Evolutionary conservation across 169 alveolate genomes (phyloP), one percentile per base, ranked within the genome.

Genomic region (Hepatocystis sp.): DNA sequence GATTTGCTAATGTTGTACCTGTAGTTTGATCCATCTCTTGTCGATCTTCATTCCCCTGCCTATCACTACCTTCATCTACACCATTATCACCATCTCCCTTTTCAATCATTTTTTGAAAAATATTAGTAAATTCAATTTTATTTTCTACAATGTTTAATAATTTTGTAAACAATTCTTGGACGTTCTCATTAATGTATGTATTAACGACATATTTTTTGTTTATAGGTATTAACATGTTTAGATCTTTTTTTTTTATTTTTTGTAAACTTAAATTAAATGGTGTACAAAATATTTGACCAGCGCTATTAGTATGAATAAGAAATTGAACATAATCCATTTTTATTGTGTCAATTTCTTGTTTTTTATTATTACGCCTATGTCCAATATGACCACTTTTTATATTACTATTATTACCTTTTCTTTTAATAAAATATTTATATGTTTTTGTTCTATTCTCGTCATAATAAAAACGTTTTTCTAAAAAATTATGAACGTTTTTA

Each of bases 271-370:
- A 10, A 40, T 81, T 81, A 40, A 64, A 15, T 7, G 89, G 81
- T 3, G 67, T 61, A 52, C 89, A 81, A 49, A 81, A 81, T 2
- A 81, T 39, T 21, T 63, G 84, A 7, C 89, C 89, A 7, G 64
- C 44, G 1, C 84, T 51, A 52, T 60, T 81, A 15, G 53, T 63
- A 55, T 81, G 66, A 23, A 81, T 32, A 27, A 81, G 19, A 30
- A 60, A 81, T 27, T 81, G 89, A 2, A 81, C 34, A 36, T 17
- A 61, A 23, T 60, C 84, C 8, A 63, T 27, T 51, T 81, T 81
- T n/a, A 60, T 49, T 2, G 84, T 84, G 15, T 49, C 84, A 1
- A 81, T 36, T 81, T 81, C 89, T 81, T 81, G 89, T 36, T 58
- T 30, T 58, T 8, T 7, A 4, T n/a, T 19, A 53, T 5, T 36